Base-by-base conservation (phyloP, 1,284 basidiomycete species). In the Sporisorium scitamineum region DNA sequence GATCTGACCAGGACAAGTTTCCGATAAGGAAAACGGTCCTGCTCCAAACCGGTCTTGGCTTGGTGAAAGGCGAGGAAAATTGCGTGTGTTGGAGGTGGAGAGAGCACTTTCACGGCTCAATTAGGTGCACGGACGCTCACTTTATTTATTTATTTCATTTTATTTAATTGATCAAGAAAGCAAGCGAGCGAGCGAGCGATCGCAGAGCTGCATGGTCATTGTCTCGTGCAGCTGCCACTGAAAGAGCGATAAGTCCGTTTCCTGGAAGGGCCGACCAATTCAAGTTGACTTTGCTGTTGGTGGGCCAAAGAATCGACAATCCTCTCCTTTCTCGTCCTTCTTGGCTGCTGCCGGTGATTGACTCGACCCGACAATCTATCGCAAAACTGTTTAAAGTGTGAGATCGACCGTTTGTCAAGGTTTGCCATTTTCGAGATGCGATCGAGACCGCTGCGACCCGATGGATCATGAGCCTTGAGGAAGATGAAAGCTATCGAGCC, bases 161-260 rank as follows among this genome's bases (percentile, higher is more conserved):
- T 44, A 51, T 41, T 51, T 14, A n/a, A 13, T 48, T 31, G 42
- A 57, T 48, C 26, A 41, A 9, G n/a, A n/a, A n/a, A n/a, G n/a
- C n/a, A n/a, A n/a, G n/a, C 27, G n/a, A n/a, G 37, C 37, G 18
- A 39, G n/a, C 26, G 32, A 26, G 37, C 37, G 48, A 54, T 69
- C 55, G 67, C 58, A 50, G 32, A 42, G 45, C 61, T 61, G 50
- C 50, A 52, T 3, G n/a, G 2, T 11, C 5, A 31, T 2, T 29
- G 20, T 11, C 50, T 51, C 50, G n/a, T 52, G 50, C 50, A 52
- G 22, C 3, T 52, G 50, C 50, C 27, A 29, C 48, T 55, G 57
- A 61, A 70, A 65, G 58, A 5, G 54, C 69, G 69, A 27, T 65
- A 65, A 65, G 51, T 42, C 68, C 68, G 58, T 44, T 22, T 58